Base-by-base conservation (phyloP, 768 basidiomycete genomes). In the Rhodotorula sphaerocarpa region DNA sequence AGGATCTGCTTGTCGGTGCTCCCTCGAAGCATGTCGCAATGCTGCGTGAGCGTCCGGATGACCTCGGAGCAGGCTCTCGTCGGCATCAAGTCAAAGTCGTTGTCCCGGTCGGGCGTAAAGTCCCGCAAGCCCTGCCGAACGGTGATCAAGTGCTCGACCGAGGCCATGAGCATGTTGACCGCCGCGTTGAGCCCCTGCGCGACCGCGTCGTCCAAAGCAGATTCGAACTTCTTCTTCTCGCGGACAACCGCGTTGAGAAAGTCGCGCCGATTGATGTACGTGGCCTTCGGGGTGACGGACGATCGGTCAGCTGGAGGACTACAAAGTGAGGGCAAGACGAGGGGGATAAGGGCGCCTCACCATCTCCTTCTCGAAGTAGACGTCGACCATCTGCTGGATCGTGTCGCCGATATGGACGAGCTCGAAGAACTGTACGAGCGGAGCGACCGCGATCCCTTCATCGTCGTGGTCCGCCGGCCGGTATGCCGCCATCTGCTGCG, bases 161-260 rank as follows among this genome's bases (percentile, higher is more conserved):
- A 66, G 1, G 52, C 34, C 72, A 73, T 73, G 55, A 73, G 67
- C 47, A 73, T 63, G 58, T 69, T 88, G 5, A 93, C 95, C 9
- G 93, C 95, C 3, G 90, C 87, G 73, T 99, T 97, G 70, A 97
- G 75, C 1, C 93, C 93, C 16, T 82, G 83, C 5, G 95, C 95
- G 21, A 99, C 95, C 39, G 84, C 87, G 67, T 96, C 91, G 72
- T 99, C 95, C 41, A 99, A 77, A 1, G 83, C 77, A 65, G 90
- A 87, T 75, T 97, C 95, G 67, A 97, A 97, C 10, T 83, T 82
- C 77, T 97, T 99, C 82, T 97, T 97, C 75, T 97, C 92, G 33
- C 95, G 80, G 41, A 96, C 88, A 7, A 92, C 91, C 1, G 80
- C 81, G 72, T 95, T 97, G 63, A 97, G 0, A 86, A 69, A 69